These are phyloP conservation scores for Ascochyta rabiei DNA, from an alignment of 2,329 filamentous ascomycete genomes.

Conservation along the genomic window DNA sequence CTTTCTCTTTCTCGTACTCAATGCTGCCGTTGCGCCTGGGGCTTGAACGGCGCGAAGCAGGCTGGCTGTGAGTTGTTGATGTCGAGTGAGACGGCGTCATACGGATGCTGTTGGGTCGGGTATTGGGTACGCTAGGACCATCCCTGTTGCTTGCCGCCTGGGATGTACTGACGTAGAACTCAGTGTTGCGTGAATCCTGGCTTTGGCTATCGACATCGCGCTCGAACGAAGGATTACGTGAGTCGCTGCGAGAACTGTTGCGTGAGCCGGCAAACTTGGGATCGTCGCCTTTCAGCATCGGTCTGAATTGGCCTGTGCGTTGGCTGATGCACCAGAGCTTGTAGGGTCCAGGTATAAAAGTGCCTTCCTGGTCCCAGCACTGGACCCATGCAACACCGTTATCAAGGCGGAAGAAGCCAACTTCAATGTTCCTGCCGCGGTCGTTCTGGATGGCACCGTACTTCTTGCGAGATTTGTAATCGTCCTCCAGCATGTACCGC, in stretches of 20 bases:
- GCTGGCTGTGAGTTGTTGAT: slow-evolving; percentile 28
- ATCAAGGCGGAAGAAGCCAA: slow-evolving; percentile 58
- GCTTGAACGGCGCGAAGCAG: slow-evolving; percentile 34
- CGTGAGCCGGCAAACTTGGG: slow-evolving; percentile 40
- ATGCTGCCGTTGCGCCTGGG: slow-evolving; percentile 37
- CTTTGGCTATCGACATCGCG: slow-evolving; percentile 27
- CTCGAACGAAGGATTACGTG: slow-evolving; percentile 31
- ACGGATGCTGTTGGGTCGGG: slow-evolving; percentile 38
- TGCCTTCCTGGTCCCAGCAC: slow-evolving; percentile 56
- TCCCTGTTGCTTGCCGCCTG: slow-evolving; percentile 34
- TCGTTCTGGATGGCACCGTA: slow-evolving; percentile 49
- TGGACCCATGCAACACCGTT: slow-evolving; percentile 57
- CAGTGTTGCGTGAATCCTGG: slow-evolving; percentile 40
- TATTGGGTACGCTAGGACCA: slow-evolving; percentile 33
- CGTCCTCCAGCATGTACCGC: slow-evolving; percentile 55
- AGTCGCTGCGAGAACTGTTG: slow-evolving; percentile 24
- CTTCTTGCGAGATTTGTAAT: slow-evolving; percentile 56
- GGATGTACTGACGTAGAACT: slow-evolving; percentile 24
- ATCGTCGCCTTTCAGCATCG: slow-evolving; percentile 49
- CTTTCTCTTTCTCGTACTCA: slow-evolving; percentile 39
- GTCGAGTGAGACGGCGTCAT: slow-evolving; percentile 27
- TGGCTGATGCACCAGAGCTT: slow-evolving; percentile 56
- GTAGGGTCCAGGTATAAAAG: slow-evolving; percentile 59
- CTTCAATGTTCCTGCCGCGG: slow-evolving; percentile 47
- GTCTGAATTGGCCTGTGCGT: slow-evolving; percentile 46